Conservation (phyloP, 2,329 filamentous ascomycete genomes). For the Fusarium cicatricum region DNA sequence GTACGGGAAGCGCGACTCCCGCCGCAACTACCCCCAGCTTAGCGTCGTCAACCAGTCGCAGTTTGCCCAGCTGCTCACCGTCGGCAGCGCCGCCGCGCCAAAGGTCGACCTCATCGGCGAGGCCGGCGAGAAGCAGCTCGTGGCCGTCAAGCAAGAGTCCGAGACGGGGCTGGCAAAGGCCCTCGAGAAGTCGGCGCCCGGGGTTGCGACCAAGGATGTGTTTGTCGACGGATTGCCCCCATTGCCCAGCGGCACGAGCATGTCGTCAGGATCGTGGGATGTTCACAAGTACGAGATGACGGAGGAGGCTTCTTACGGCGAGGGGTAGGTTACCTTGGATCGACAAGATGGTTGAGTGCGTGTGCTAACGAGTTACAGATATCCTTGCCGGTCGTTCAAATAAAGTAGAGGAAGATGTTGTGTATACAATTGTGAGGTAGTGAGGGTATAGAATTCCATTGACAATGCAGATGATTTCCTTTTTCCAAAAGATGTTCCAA, state of each 20-base stretch:
- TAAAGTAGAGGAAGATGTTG: constrained; percentile 46
- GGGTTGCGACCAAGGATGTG: constrained; percentile 69
- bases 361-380: constrained; percentile 53
- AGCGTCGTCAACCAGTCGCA: constrained; percentile 86
- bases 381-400: constrained; percentile 71
- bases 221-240: constrained; percentile 85
- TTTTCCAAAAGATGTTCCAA: constrained; percentile 14
- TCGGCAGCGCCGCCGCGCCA: constrained; percentile 82
- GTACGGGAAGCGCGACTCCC: constrained; percentile 87
- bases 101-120: constrained; percentile 82
- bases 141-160: constrained; percentile 78
- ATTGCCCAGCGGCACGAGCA: constrained; percentile 75
- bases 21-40: constrained; percentile 81
- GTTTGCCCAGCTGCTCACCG: constrained; percentile 81
- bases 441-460: constrained; percentile 44
- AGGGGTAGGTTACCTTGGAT: constrained; percentile 63
- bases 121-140: constrained; percentile 69
- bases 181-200: constrained; percentile 64
- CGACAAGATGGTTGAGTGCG: too few species aligned
- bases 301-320: constrained; percentile 76
- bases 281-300: constrained; percentile 74
- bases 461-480: constrained; percentile 42
- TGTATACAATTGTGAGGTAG: constrained; percentile 44
- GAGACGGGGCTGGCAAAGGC: constrained; percentile 76
- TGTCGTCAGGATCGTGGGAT: constrained; percentile 63